These are phyloP conservation scores for Xenoacremonium recifei DNA, from an alignment of 2,329 filamentous ascomycete species.

Conservation along the genomic window DNA sequence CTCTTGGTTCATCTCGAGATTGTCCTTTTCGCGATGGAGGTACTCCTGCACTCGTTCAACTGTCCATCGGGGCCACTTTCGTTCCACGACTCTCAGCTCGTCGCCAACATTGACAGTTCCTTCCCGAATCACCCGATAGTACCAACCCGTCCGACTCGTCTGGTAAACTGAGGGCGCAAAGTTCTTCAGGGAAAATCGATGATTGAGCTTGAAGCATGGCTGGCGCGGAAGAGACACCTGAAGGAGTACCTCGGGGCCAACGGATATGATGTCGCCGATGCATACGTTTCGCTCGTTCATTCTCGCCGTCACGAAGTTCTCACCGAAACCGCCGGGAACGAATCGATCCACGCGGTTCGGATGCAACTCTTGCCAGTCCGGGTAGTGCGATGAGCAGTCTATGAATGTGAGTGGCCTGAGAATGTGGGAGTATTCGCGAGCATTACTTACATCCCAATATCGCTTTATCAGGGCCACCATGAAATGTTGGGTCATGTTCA, in stretches of 20 bases:
- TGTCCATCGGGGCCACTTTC: slow-evolving; percentile 59
- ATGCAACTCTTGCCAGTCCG: slow-evolving; percentile 51
- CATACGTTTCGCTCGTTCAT: slow-evolving; percentile 66
- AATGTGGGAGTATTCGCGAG: not conserved
- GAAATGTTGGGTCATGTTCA: slow-evolving; percentile 61
- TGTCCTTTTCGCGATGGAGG: slow-evolving; percentile 52
- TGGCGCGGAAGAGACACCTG: slow-evolving; percentile 61
- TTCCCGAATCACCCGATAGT: slow-evolving; percentile 59
- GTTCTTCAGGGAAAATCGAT: slow-evolving; percentile 62
- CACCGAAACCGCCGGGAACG: slow-evolving; percentile 59
- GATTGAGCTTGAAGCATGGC: slow-evolving; percentile 69
- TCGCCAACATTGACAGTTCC: slow-evolving; percentile 57
- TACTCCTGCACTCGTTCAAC: slow-evolving; percentile 63
- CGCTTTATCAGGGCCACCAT: slow-evolving; percentile 63
- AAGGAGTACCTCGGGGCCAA: slow-evolving; percentile 50
- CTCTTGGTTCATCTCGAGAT: slow-evolving; percentile 51
- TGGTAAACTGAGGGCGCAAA: slow-evolving; percentile 59
- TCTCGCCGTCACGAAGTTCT: slow-evolving; percentile 57
- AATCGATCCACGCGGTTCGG: slow-evolving; percentile 52
- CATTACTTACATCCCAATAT: slow-evolving; percentile 51
- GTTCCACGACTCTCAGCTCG: slow-evolving; percentile 52
- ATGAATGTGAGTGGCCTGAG: not conserved
- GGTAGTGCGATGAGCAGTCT: slow-evolving; percentile 62
- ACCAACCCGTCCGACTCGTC: slow-evolving; percentile 61
- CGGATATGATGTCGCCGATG: slow-evolving; percentile 59